Evolutionary conservation across 257 asterid genomes (phyloP).

Genomic region (Penstemon newberryi): DNA sequence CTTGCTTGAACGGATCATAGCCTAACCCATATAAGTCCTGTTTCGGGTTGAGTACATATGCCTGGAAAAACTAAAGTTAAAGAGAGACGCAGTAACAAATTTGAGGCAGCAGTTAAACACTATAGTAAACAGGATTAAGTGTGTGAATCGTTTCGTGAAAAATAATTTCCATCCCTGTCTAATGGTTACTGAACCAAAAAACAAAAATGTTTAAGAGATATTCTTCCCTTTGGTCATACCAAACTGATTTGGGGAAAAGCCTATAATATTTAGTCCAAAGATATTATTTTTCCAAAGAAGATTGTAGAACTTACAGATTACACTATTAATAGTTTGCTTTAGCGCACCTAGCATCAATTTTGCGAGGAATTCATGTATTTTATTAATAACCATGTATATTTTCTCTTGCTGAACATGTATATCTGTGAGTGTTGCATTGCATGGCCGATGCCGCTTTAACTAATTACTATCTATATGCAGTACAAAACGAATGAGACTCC

Average conservation of each 20-base stretch:
- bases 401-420: not conserved
- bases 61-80: constrained; percentile 42
- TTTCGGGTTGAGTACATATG: constrained; percentile 79
- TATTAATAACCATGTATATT: not conserved
- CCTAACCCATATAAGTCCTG: constrained; percentile 88
- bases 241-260: not conserved
- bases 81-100: constrained; percentile 7
- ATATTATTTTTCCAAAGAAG: no score
- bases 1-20: constrained; percentile 94
- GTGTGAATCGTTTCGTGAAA: no score
- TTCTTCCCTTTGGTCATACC: not conserved
- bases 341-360: not conserved
- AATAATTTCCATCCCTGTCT: no score
- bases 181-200: not conserved
- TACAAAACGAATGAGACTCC: not conserved
- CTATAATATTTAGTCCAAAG: no score
- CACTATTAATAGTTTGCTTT: not conserved
- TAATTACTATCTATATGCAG: not conserved
- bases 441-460: not conserved
- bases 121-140: not conserved
- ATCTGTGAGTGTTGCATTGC: constrained; percentile 3
- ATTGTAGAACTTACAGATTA: no score
- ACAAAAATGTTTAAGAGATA: not conserved
- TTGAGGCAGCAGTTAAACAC: constrained; percentile 11
- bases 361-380: not conserved